These are phyloP conservation scores for Pythium guiyangense DNA, from an alignment of 352 stramenopile species.

Conservation along the genomic window DNA sequence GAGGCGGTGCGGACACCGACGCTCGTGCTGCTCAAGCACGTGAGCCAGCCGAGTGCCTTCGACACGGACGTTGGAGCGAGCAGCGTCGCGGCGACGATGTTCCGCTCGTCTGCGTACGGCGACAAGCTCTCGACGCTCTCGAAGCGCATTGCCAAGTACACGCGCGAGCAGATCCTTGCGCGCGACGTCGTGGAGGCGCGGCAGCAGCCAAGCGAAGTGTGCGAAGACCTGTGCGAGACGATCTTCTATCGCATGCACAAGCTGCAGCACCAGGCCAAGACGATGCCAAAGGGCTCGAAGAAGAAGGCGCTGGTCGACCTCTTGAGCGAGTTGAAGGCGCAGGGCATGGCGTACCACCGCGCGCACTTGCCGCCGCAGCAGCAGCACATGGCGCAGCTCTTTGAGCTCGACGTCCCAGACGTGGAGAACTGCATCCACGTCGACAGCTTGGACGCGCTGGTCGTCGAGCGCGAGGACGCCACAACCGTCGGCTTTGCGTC, in stretches of 20 bases:
- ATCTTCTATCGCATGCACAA: slow-evolving; percentile 95
- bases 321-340: slow-evolving; percentile 82
- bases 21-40: slow-evolving; percentile 10
- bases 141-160: slow-evolving; percentile 79
- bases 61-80: background rate
- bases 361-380: slow-evolving; percentile 68
- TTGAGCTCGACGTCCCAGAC: slow-evolving; percentile 78
- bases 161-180: slow-evolving; percentile 60
- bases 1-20: slow-evolving; percentile 6
- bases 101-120: slow-evolving; percentile 30
- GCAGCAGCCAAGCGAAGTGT: slow-evolving; percentile 69
- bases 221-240: slow-evolving; percentile 88
- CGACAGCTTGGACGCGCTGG: slow-evolving; percentile 47
- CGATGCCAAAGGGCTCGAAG: slow-evolving; percentile 93
- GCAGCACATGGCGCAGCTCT: slow-evolving; percentile 77
- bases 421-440: slow-evolving; percentile 80
- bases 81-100: background rate
- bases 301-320: slow-evolving; percentile 97
- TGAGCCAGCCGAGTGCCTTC: slow-evolving; percentile 4
- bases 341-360: slow-evolving; percentile 79
- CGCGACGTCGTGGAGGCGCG: slow-evolving; percentile 47
- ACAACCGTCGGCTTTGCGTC: slow-evolving; percentile 6
- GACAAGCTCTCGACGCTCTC: slow-evolving; percentile 49
- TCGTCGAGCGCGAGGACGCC: slow-evolving; percentile 19
- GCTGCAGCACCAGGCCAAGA: slow-evolving; percentile 66